Evolutionary conservation across 129 eudicot genomes (phyloP).

Genomic region (Deinandra increscens): DNA sequence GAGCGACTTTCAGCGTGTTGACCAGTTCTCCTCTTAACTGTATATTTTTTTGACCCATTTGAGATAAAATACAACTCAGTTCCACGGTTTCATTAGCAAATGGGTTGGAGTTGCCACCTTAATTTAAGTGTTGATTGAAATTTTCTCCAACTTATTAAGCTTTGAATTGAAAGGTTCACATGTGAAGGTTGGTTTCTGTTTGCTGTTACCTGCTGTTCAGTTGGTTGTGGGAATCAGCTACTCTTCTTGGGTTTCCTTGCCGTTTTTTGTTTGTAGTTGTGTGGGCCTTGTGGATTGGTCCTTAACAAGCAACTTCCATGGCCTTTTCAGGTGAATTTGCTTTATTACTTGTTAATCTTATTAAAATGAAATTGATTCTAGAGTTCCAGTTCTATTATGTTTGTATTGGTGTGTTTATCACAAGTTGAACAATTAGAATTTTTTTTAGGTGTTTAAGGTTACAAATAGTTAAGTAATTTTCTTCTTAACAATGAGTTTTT

Average conservation of each 20-base stretch:
- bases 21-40: neutral
- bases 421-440: neutral
- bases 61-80: neutral
- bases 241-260: conserved; percentile 57
- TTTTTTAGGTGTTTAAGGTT: neutral
- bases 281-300: conserved; percentile 66
- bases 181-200: conserved; percentile 50
- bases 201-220: conserved; percentile 52
- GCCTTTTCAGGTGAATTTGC: conserved; percentile 46
- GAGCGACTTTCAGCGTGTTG: neutral
- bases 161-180: conserved; percentile 41
- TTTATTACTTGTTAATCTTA: neutral
- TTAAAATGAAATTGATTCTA: conserved; percentile 1
- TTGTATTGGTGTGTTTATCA: conserved; percentile 9
- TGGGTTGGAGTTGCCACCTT: neutral
- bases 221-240: conserved; percentile 53
- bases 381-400: conserved; percentile 5
- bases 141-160: conserved; percentile 12
- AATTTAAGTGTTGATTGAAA: neutral
- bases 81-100: neutral
- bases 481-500: neutral
- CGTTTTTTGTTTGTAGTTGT: conserved; percentile 59
- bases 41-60: neutral
- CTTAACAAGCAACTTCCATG: conserved; percentile 54
- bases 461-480: conserved; percentile 2